These are phyloP conservation scores for Pelargonium nanum DNA, from an alignment of 345 rosid genomes.

Conservation along the genomic window DNA sequence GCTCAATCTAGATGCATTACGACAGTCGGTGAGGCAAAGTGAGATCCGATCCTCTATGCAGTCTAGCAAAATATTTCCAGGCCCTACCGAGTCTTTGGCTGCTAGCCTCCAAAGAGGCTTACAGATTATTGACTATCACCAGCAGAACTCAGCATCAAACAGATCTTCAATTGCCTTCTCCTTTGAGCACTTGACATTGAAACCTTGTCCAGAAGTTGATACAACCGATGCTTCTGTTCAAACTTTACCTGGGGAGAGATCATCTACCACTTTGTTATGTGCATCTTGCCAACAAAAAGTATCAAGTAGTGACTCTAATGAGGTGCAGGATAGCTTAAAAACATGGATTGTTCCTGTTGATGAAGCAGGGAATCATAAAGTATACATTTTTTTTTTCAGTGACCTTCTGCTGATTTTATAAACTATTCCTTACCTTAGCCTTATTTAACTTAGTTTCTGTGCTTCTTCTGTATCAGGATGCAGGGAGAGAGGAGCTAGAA, in stretches of 20 bases:
- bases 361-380: slow-evolving; percentile 10
- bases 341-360: slow-evolving; percentile 30
- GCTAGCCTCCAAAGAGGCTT: slow-evolving; percentile 91
- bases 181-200: slow-evolving; percentile 61
- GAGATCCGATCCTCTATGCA: slow-evolving; percentile 63
- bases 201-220: slow-evolving; percentile 53
- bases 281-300: slow-evolving; percentile 50
- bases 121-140: slow-evolving; percentile 68
- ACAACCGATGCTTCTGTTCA: slow-evolving; percentile 11
- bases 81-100: slow-evolving; percentile 74
- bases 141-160: slow-evolving; percentile 40
- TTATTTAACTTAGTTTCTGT: neutral
- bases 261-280: slow-evolving; percentile 30
- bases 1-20: slow-evolving; percentile 17
- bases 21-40: slow-evolving; percentile 32
- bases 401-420: neutral
- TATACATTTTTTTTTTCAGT: no score
- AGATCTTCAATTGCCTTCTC: slow-evolving; percentile 66
- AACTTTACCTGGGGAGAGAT: neutral
- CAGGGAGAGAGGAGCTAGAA: slow-evolving; percentile 51
- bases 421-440: neutral
- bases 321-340: slow-evolving; percentile 48
- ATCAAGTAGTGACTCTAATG: slow-evolving; percentile 21
- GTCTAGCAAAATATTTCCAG: slow-evolving; percentile 57
- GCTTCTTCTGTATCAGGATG: slow-evolving; percentile 27